Evolutionary conservation across 768 basidiomycete species (phyloP).

Genomic region (Mrakia blollopis): DNA sequence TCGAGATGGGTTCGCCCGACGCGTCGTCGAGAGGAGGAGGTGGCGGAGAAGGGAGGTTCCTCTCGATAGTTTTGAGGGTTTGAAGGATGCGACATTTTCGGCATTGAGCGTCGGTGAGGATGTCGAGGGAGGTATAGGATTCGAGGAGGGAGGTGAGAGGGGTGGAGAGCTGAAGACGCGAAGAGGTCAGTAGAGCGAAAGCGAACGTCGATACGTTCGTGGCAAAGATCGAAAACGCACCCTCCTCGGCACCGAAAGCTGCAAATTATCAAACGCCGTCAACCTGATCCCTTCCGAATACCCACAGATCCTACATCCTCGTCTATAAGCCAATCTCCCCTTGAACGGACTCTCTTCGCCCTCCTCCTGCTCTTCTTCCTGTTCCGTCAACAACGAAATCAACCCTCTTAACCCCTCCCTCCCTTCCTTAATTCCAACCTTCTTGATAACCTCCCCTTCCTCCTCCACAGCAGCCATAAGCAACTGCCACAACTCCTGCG

Average conservation of each 20-base stretch:
- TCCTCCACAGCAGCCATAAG: slow-evolving; percentile 23
- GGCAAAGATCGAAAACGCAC: neutral
- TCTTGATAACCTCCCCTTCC: slow-evolving; percentile 2
- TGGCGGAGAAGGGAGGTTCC: slow-evolving; percentile 48
- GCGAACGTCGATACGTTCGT: neutral
- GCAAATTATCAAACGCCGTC: slow-evolving; percentile 20
- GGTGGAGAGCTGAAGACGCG: slow-evolving; percentile 3
- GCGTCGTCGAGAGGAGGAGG: neutral
- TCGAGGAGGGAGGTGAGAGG: slow-evolving; percentile 48
- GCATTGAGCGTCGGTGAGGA: slow-evolving; percentile 86
- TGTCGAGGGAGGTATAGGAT: slow-evolving; percentile 82
- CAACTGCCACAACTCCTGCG: slow-evolving; percentile 30
- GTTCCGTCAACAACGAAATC: too few relatives aligned
- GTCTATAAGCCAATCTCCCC: slow-evolving; percentile 27
- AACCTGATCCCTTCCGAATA: slow-evolving; percentile 32
- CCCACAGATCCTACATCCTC: slow-evolving; percentile 25
- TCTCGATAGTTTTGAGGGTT: slow-evolving; percentile 59
- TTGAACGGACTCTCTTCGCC: slow-evolving; percentile 15
- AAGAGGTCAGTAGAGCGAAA: neutral
- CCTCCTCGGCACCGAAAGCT: slow-evolving; percentile 16
- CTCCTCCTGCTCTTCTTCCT: neutral
- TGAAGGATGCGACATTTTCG: slow-evolving; percentile 80
- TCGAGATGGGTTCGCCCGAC: slow-evolving; percentile 7
- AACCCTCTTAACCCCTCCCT: neutral
- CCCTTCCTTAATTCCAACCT: slow-evolving; percentile 5